phyloP scores from a whole-genome alignment of 805 yeast genomes.

The Komagataella phaffii region DNA sequence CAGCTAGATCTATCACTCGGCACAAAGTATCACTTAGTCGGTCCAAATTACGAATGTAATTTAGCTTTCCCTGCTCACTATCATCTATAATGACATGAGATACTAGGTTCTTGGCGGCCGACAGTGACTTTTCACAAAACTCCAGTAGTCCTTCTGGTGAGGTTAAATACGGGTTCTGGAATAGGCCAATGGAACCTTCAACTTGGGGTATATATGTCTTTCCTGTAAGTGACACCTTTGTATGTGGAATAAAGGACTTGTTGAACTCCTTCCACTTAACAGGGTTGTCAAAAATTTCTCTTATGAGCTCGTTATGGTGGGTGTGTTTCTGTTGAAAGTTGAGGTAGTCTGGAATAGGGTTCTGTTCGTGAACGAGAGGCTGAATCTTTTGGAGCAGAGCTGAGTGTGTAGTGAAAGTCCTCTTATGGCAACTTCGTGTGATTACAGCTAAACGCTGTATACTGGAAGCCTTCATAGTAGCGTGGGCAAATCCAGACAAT shows the following conservation, averaged over 20 bases:
- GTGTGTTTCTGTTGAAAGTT: not conserved
- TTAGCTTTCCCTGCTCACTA: conserved; percentile 25
- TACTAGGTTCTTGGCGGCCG: conserved; percentile 50
- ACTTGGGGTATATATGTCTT: conserved; percentile 2
- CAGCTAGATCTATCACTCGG: conserved; percentile 88
- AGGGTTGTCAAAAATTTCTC: conserved; percentile 48
- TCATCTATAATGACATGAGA: conserved; percentile 35
- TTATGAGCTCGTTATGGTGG: conserved; percentile 16
- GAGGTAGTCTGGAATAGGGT: not conserved
- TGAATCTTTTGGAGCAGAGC: not conserved
- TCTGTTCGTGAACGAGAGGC: not conserved
- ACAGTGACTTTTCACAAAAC: conserved; percentile 55
- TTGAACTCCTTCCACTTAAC: conserved; percentile 41
- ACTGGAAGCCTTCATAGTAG: not conserved
- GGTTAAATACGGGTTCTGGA: conserved; percentile 56
- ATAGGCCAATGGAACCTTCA: conserved; percentile 41
- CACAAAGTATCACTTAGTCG: conserved; percentile 80
- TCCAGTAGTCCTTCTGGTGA: conserved; percentile 58
- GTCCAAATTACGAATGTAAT: conserved; percentile 59
- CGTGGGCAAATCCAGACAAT: not conserved
- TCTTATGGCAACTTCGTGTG: not conserved
- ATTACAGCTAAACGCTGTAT: not conserved
- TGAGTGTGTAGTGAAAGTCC: not conserved
- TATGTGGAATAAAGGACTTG: conserved; percentile 6
- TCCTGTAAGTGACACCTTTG: conserved; percentile 2